These are phyloP conservation scores for Taxawa tesnikishii DNA, from an alignment of 2,329 filamentous ascomycete species.

Conservation along the genomic window DNA sequence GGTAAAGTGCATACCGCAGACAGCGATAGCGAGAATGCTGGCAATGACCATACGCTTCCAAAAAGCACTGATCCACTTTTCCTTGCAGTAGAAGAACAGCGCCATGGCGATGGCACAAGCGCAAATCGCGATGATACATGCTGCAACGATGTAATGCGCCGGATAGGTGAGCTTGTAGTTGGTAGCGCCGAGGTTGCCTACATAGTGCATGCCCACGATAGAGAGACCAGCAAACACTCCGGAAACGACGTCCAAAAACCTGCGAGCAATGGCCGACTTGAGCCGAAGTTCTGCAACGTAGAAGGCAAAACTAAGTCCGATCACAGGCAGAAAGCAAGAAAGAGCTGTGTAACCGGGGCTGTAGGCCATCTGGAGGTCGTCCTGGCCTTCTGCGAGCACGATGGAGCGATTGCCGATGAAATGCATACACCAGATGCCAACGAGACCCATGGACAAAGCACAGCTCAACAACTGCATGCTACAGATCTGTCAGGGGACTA, in stretches of 20 bases:
- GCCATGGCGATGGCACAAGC: slow-evolving; percentile 59
- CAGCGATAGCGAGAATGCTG: slow-evolving; percentile 56
- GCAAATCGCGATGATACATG: slow-evolving; percentile 58
- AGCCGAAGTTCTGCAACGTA: slow-evolving; percentile 44
- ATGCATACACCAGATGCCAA: slow-evolving; percentile 50
- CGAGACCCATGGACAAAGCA: slow-evolving; percentile 31
- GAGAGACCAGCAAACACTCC: slow-evolving; percentile 61
- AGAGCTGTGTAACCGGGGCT: slow-evolving; percentile 58
- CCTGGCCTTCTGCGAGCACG: slow-evolving; percentile 50
- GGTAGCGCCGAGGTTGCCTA: slow-evolving; percentile 67
- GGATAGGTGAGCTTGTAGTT: slow-evolving; percentile 61
- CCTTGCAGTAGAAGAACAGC: slow-evolving; percentile 66
- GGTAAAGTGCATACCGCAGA: slow-evolving; percentile 83
- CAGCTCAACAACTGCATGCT: slow-evolving; percentile 30
- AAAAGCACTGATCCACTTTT: slow-evolving; percentile 66
- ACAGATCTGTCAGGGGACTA: slow-evolving; percentile 2
- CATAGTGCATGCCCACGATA: slow-evolving; percentile 77
- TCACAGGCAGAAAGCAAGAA: slow-evolving; percentile 69
- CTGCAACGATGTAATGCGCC: slow-evolving; percentile 50
- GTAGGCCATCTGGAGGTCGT: slow-evolving; percentile 60
- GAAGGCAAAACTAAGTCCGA: slow-evolving; percentile 65
- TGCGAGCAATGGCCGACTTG: slow-evolving; percentile 16
- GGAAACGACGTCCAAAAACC: slow-evolving; percentile 35
- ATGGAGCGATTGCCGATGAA: slow-evolving; percentile 76
- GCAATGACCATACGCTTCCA: slow-evolving; percentile 61